Conservation (phyloP, 371 early-diverging fungal genomes). For the Haplosporangium sp. region DNA sequence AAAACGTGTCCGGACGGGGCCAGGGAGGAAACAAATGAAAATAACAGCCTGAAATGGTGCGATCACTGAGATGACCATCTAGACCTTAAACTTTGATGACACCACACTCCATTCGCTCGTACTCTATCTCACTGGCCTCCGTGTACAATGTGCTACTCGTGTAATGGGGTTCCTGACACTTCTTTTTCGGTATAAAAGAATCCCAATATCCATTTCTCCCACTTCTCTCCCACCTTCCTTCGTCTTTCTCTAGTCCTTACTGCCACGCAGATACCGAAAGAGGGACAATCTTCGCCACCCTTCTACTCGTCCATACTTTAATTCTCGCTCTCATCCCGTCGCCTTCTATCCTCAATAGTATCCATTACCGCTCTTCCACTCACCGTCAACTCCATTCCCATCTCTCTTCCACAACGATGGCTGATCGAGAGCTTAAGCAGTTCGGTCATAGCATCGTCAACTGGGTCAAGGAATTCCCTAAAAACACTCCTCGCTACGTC, state of each 20-base stretch:
- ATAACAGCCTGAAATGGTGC: slow-evolving; percentile 2
- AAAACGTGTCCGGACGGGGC: neutral
- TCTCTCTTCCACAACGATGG: slow-evolving; percentile 6
- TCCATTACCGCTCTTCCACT: neutral
- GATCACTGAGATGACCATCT: neutral
- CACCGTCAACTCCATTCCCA: slow-evolving; percentile 2
- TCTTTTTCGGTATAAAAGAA: neutral
- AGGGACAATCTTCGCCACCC: neutral
- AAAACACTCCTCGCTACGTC: slow-evolving; percentile 33
- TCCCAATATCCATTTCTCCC: neutral
- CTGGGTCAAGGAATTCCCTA: slow-evolving; percentile 44
- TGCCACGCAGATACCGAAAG: slow-evolving; percentile 1
- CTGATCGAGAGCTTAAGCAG: slow-evolving; percentile 45
- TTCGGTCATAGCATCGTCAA: slow-evolving; percentile 28
- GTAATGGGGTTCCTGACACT: neutral
- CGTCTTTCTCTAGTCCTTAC: neutral
- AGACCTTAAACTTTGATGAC: neutral
- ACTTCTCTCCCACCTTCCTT: neutral
- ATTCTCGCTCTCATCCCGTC: neutral
- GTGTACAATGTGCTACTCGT: neutral
- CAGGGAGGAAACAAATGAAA: neutral
- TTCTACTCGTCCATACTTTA: neutral
- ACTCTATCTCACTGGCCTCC: neutral
- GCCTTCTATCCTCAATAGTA: neutral
- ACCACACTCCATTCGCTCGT: neutral